Evolutionary conservation across 371 early-diverging fungal genomes (phyloP).

Genomic region (Mucor indicus): DNA sequence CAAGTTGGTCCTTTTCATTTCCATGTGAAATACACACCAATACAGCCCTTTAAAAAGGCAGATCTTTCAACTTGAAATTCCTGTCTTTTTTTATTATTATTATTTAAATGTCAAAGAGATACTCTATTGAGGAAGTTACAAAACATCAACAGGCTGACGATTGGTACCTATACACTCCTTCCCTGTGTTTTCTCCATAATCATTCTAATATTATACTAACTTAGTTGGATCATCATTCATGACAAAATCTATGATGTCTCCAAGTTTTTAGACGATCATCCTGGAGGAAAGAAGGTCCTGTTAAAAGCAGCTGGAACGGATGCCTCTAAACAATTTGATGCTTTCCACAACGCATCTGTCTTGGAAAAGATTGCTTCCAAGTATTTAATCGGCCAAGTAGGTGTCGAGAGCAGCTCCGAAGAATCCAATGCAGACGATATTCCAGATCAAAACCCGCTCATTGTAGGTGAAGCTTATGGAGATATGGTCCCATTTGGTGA

Average conservation of each 20-base stretch:
- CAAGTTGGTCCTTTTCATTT: too few relatives aligned
- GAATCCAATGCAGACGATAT: slow-evolving; percentile 18
- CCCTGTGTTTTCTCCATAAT: too few relatives aligned
- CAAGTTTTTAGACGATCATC: slow-evolving; percentile 77
- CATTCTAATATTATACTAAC: too few relatives aligned
- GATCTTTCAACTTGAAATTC: neutral
- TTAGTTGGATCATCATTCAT: slow-evolving; percentile 86
- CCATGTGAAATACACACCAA: slow-evolving; percentile 19
- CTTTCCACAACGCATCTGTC: slow-evolving; percentile 70
- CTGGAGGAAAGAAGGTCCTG: slow-evolving; percentile 64
- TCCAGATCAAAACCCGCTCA: slow-evolving; percentile 6
- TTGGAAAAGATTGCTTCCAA: slow-evolving; percentile 20
- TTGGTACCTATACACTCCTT: too few relatives aligned
- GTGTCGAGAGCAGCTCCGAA: neutral
- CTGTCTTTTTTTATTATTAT: slow-evolving; percentile 1
- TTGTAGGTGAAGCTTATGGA: slow-evolving; percentile 19
- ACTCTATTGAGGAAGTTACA: slow-evolving; percentile 70
- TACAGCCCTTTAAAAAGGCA: too few relatives aligned
- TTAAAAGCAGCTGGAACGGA: slow-evolving; percentile 83
- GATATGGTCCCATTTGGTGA: slow-evolving; percentile 60
- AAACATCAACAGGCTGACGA: slow-evolving; percentile 73
- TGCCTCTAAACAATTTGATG: slow-evolving; percentile 85
- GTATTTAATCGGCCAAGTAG: slow-evolving; percentile 12
- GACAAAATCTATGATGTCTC: slow-evolving; percentile 80
- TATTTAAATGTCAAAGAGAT: slow-evolving; percentile 30